Evolutionary conservation across 208 protist species (phyloP).

Genomic region (Leishmania amazonensis): DNA sequence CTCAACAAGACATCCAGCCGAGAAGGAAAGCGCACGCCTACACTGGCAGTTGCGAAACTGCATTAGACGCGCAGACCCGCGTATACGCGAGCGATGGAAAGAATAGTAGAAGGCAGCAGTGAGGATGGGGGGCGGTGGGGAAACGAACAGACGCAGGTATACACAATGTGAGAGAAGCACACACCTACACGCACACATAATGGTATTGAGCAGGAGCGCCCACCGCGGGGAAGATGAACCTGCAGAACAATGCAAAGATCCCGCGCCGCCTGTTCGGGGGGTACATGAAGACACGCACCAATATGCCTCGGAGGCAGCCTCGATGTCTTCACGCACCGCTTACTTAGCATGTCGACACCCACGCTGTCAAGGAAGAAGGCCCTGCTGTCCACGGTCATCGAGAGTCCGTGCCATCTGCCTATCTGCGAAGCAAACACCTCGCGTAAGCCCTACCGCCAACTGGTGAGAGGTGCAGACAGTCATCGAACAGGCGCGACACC

Average conservation of each 20-base stretch:
- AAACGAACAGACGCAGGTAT: background rate
- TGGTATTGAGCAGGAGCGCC: background rate
- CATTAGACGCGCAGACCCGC: background rate
- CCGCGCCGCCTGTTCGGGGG: background rate
- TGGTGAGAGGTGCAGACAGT: constrained; percentile 28
- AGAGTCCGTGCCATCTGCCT: background rate
- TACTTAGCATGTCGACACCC: background rate
- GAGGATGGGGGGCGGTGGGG: background rate
- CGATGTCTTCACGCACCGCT: background rate
- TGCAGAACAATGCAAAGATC: background rate
- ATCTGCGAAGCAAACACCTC: constrained; percentile 5
- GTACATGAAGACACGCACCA: background rate
- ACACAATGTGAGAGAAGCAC: background rate
- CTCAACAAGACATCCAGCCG: background rate
- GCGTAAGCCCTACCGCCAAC: constrained; percentile 11
- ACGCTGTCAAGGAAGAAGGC: background rate
- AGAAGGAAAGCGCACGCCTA: background rate
- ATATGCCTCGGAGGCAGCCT: background rate
- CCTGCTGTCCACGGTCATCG: background rate
- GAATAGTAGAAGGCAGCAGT: background rate
- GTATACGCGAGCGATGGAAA: background rate
- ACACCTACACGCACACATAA: background rate
- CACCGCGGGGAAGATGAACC: background rate
- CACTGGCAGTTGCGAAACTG: background rate
- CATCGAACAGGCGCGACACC: constrained; percentile 16